Percentiles rank a stretch among this genome's conserved stretches.
Conservation (phyloP, 2,329 filamentous ascomycete genomes). For the Diaporthe sp. region DNA sequence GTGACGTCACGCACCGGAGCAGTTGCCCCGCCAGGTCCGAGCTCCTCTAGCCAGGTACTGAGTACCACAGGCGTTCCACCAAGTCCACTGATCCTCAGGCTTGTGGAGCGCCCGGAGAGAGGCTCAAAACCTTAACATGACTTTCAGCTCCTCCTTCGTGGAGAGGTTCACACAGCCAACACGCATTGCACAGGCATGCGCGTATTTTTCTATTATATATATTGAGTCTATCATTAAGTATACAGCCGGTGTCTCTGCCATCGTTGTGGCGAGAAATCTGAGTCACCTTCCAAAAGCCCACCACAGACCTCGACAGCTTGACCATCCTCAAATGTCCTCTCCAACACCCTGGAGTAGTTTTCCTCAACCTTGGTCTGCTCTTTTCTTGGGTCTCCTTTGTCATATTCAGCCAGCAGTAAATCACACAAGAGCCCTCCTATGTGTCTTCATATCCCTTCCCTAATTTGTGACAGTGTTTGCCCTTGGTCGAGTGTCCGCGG, state of each 20-base stretch:
- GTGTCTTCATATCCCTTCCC: background rate
- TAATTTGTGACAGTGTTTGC: accelerated
- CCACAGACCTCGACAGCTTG: background rate
- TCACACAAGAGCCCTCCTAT: background rate
- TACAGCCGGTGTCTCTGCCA: background rate
- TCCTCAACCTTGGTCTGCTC: background rate
- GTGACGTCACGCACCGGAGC: slow-evolving; percentile 19
- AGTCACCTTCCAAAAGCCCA: background rate
- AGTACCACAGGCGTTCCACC: background rate
- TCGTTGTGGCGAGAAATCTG: background rate
- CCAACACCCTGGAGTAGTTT: background rate
- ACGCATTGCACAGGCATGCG: too few species aligned
- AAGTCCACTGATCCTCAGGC: background rate
- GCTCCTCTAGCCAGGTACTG: background rate
- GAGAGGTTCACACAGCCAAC: background rate
- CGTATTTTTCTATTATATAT: background rate
- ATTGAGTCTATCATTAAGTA: background rate
- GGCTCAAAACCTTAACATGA: slow-evolving; percentile 15
- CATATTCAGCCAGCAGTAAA: background rate
- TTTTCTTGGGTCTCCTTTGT: background rate
- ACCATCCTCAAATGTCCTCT: background rate
- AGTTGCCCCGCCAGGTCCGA: slow-evolving; percentile 12
- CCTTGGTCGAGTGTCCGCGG: background rate
- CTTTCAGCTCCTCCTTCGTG: background rate
- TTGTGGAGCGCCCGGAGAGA: slow-evolving; percentile 2